Evolutionary conservation across 2,329 filamentous ascomycete species (phyloP), one percentile per base, ranked within the genome.

Genomic region (Beauveria sp.): DNA sequence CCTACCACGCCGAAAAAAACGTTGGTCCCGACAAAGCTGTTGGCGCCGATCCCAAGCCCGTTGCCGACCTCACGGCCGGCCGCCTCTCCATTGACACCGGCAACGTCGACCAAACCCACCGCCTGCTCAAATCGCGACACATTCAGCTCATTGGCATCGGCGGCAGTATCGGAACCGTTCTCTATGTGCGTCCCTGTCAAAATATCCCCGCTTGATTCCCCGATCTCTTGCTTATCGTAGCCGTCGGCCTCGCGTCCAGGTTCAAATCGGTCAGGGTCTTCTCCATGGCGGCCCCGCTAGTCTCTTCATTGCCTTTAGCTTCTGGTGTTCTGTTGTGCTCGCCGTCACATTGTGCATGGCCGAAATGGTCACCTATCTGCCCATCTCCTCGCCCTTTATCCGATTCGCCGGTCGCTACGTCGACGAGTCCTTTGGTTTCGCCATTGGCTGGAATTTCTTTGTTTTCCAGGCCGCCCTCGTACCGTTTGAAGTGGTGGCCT

Each of bases 331-430:
- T 44, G 80, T 86, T 47, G 83, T 87, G 65, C 77, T 87, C 26
- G 79, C 80, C 53, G 77, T 87, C 52, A 87, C 82, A 0, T 75
- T 84, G 63, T 80, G 76, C 69, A 84, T 89, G 75, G 86, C 87
- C 14, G 89, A 91, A 70, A 90, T 91, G 87, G 88, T 90, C 8
- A 89, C 87, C 0, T 90, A 88, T 65, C 76, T 90, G 2, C 89
- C 89, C 8, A 89, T 92, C 59, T 90, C 87, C 0, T 90, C 87
- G 46, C 88, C 88, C 0, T 92, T 92, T 71, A 89, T 92, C 69
- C 85, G 87, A 28, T 90, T 92, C 67, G 89, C 89, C 4, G 87
- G 88, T 16, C 82, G 87, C 52, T 91, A 85, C 65, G 87, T 91
- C 34, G 88, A 91, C 66, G 87, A 90, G 65, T 86, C 88, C 2